Evolutionary conservation across 768 basidiomycete species (phyloP).

Genomic region (Tulasnella sp.): DNA sequence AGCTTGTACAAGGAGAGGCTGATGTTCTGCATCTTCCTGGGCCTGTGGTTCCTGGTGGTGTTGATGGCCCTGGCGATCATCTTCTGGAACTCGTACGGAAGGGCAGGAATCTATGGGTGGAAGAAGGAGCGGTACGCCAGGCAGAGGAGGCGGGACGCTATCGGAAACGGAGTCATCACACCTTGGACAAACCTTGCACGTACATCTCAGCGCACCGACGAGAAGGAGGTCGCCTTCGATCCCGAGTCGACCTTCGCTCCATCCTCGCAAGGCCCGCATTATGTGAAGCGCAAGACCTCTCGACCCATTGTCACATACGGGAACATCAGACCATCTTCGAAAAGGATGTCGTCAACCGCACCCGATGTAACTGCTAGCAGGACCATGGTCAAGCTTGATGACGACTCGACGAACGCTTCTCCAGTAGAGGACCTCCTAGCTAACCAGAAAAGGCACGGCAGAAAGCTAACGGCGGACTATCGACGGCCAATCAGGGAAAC

Average conservation of each 20-base stretch:
- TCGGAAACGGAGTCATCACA: slow-evolving; percentile 34
- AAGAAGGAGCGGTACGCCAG: slow-evolving; percentile 41
- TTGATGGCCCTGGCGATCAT: slow-evolving; percentile 63
- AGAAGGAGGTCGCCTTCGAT: not conserved
- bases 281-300: not conserved
- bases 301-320: not conserved
- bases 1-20: slow-evolving; percentile 70
- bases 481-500: slow-evolving; percentile 6
- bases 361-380: not conserved
- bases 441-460: not conserved
- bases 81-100: slow-evolving; percentile 60
- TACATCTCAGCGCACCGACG: too few relatives aligned
- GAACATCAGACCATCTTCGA: slow-evolving; percentile 3
- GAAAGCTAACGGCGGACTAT: slow-evolving; percentile 3
- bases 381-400: not conserved
- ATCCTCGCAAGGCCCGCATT: not conserved
- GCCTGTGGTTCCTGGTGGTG: slow-evolving; percentile 72
- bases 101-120: slow-evolving; percentile 33
- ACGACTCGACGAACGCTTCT: not conserved
- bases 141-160: slow-evolving; percentile 36
- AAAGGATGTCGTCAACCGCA: not conserved
- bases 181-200: slow-evolving; percentile 20
- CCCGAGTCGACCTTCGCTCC: not conserved
- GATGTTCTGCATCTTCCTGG: slow-evolving; percentile 76
- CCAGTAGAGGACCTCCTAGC: not conserved